Percentiles rank a stretch among this genome's conserved stretches.
Evolutionary conservation across 495 filamentous ascomycete genomes (phyloP).

Genomic region (Aspergillus baeticus): DNA sequence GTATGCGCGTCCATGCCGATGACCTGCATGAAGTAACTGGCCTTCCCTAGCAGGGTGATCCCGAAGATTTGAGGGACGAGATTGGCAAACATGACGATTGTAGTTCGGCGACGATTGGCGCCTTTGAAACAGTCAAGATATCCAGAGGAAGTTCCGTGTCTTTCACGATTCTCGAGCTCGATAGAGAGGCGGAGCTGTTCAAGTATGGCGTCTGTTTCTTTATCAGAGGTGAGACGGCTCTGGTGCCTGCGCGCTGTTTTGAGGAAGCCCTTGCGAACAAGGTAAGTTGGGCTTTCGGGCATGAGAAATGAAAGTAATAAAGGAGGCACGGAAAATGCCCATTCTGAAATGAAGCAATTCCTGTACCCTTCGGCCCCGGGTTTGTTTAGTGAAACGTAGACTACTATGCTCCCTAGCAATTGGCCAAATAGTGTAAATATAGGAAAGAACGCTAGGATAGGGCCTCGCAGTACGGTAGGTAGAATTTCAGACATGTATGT

Average conservation of each 20-base stretch:
- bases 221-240: constrained; percentile 17
- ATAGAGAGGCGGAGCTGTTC: constrained; percentile 25
- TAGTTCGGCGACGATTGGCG: constrained; percentile 42
- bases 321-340: constrained; percentile 45
- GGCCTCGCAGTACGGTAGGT: constrained; percentile 39
- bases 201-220: constrained; percentile 17
- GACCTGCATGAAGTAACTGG: constrained; percentile 35
- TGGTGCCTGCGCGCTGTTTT: constrained; percentile 51
- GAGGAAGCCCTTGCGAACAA: constrained; percentile 62
- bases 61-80: constrained; percentile 33
- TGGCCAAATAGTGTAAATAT: constrained; percentile 47
- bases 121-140: constrained; percentile 47
- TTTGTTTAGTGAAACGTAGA: constrained; percentile 26
- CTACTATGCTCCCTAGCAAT: constrained; percentile 41
- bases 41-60: constrained; percentile 28
- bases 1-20: constrained; percentile 31
- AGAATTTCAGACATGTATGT: constrained; percentile 50
- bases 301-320: constrained; percentile 65
- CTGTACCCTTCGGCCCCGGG: constrained; percentile 20
- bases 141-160: constrained; percentile 17
- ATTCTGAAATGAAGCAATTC: constrained; percentile 32
- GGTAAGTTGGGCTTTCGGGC: constrained; percentile 75
- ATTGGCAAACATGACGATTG: constrained; percentile 43
- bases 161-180: constrained; percentile 24
- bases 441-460: constrained; percentile 43